A percentile compares a stretch with the other conserved stretches of the same genome.
These are phyloP conservation scores for Rehmannia glutinosa DNA, from an alignment of 257 asterid genomes.

Conservation along the genomic window DNA sequence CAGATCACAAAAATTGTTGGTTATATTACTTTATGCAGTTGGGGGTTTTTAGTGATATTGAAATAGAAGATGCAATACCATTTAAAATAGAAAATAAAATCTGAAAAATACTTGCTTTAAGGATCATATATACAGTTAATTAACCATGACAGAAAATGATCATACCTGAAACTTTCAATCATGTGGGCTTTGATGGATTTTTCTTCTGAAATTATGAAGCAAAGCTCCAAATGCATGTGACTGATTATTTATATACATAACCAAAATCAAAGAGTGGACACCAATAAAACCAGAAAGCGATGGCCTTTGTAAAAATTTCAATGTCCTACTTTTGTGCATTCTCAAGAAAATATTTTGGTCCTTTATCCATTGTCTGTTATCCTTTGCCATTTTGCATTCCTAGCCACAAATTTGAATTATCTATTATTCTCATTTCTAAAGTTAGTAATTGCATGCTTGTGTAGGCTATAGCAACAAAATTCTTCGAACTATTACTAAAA, in stretches of 20 bases:
- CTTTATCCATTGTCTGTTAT: not conserved
- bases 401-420: conserved; percentile 20
- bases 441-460: no score
- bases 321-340: conserved; percentile 32
- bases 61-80: no score
- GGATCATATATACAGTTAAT: not conserved
- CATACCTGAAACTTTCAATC: conserved; percentile 15
- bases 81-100: no score
- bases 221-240: not conserved
- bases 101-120: not conserved
- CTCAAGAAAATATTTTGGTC: conserved; percentile 13
- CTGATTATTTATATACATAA: conserved; percentile 13
- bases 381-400: conserved; percentile 6
- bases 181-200: not conserved
- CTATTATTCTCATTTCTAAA: no score
- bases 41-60: no score
- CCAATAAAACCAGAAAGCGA: conserved; percentile 16
- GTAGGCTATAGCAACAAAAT: no score
- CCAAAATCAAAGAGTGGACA: conserved; percentile 12
- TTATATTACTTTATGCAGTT: no score
- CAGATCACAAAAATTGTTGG: no score
- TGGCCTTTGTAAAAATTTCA: conserved; percentile 13
- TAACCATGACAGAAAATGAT: not conserved
- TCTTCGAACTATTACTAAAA: no score
- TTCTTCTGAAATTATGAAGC: not conserved